Percentiles rank a stretch among this genome's conserved stretches.
Evolutionary conservation across 306 rosid species (phyloP).

Genomic region (Ochetophila trinervis): DNA sequence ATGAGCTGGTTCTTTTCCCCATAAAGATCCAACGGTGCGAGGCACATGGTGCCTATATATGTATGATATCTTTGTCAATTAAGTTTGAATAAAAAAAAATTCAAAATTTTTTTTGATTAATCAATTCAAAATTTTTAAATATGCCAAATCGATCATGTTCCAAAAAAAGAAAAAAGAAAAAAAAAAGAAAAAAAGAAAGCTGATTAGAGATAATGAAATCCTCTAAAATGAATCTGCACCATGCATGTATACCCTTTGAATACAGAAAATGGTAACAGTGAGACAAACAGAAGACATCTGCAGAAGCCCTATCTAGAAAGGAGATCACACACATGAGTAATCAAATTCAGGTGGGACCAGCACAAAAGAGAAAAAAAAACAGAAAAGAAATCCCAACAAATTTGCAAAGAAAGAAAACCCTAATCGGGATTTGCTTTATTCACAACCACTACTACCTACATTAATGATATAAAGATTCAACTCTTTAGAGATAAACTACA

Average conservation of each 20-base stretch:
- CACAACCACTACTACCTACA: slow-evolving; percentile 13
- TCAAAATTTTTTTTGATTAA: no score
- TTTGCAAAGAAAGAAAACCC: background rate
- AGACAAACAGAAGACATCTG: slow-evolving; percentile 4
- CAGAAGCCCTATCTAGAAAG: slow-evolving; percentile 15
- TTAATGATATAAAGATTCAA: slow-evolving; percentile 14
- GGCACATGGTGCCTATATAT: no score
- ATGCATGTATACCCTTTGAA: background rate
- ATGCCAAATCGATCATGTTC: background rate
- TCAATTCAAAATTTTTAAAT: no score
- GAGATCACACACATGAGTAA: background rate
- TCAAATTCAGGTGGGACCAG: slow-evolving; percentile 15
- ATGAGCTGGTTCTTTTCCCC: no score
- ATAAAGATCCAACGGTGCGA: no score
- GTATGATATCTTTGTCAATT: no score
- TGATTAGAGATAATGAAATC: slow-evolving; percentile 21
- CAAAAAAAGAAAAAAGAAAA: background rate
- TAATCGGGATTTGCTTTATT: background rate
- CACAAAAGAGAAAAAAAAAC: background rate
- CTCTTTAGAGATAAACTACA: slow-evolving; percentile 11
- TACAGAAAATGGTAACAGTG: background rate
- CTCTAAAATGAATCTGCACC: slow-evolving; percentile 8
- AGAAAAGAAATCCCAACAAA: slow-evolving; percentile 2
- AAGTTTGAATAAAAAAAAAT: no score
- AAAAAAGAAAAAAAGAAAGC: background rate